Conservation (phyloP, 306 rosid genomes). For the Vicia sativa region DNA sequence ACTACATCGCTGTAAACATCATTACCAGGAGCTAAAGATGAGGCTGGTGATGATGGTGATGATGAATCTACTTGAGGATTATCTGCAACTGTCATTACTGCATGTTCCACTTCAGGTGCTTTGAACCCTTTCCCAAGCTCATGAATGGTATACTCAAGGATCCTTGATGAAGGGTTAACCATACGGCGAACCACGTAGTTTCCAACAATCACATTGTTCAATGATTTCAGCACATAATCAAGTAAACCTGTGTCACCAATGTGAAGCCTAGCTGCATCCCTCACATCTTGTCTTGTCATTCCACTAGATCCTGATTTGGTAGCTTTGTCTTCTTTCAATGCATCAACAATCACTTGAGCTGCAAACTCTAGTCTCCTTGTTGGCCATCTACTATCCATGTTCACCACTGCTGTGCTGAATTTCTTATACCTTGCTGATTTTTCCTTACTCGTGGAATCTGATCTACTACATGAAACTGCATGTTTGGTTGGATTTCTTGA, state of each 20-base stretch:
- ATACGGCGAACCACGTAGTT: constrained; percentile 67
- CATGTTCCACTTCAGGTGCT: constrained; percentile 41
- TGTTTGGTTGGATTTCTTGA: constrained; percentile 47
- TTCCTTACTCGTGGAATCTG: constrained; percentile 50
- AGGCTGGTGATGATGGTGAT: background rate
- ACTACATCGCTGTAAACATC: constrained; percentile 72
- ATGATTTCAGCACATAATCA: constrained; percentile 82
- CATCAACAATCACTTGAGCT: constrained; percentile 80
- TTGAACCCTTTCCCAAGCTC: constrained; percentile 50
- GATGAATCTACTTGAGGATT: constrained; percentile 35
- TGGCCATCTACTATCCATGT: constrained; percentile 97
- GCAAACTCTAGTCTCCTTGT: constrained; percentile 74
- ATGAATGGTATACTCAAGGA: constrained; percentile 75
- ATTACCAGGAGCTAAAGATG: constrained; percentile 47
- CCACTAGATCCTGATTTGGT: constrained; percentile 53
- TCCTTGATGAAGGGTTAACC: constrained; percentile 69
- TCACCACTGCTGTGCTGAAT: constrained; percentile 58
- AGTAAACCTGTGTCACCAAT: constrained; percentile 93
- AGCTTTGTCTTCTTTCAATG: constrained; percentile 72
- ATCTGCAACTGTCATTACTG: constrained; percentile 30
- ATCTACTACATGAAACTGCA: constrained; percentile 41
- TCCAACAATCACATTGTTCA: constrained; percentile 77
- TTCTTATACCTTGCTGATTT: constrained; percentile 60
- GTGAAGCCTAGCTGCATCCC: constrained; percentile 85
- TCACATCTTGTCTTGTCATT: constrained; percentile 85